Percentiles rank a stretch among this genome's conserved stretches.
Evolutionary conservation across 2,329 filamentous ascomycete genomes (phyloP).

Genomic region (Aspergillus sp.): DNA sequence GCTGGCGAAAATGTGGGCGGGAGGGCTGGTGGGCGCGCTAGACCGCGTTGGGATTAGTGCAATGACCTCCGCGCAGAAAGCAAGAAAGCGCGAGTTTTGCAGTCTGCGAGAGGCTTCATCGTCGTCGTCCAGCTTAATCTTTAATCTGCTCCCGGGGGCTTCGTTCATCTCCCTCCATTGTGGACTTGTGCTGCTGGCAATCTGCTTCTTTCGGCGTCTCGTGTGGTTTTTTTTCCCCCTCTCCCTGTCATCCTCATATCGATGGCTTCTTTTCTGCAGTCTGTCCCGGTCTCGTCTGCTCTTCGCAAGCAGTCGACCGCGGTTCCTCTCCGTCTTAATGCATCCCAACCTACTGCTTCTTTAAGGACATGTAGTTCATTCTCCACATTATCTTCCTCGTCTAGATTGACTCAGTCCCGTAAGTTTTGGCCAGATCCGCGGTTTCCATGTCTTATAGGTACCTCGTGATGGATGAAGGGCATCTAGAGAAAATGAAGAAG

Average conservation of each 20-base stretch:
- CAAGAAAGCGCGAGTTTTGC: conserved; percentile 16
- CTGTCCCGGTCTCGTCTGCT: conserved; percentile 26
- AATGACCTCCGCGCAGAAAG: conserved; percentile 15
- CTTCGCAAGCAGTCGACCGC: conserved; percentile 30
- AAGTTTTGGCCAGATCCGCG: conserved; percentile 16
- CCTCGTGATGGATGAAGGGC: neutral
- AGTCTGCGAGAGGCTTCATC: neutral
- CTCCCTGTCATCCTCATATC: neutral
- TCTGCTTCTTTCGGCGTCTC: too few species aligned
- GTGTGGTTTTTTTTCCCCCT: neutral
- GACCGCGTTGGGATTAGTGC: conserved; percentile 19
- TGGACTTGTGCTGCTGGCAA: too few species aligned
- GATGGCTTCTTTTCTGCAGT: conserved; percentile 28
- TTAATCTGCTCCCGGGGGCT: too few species aligned
- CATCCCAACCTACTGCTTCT: conserved; percentile 22
- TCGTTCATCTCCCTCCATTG: too few species aligned
- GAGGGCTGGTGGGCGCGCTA: conserved; percentile 28
- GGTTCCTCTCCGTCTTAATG: conserved; percentile 22
- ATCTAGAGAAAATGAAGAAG: neutral
- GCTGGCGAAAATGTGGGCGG: conserved; percentile 28
- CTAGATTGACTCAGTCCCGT: conserved; percentile 24
- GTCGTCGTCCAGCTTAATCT: neutral
- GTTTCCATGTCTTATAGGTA: neutral
- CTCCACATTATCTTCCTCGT: conserved; percentile 22
- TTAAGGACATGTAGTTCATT: conserved; percentile 24